These are phyloP conservation scores for Apophysomyces sp. DNA, from an alignment of 371 early-diverging fungal genomes.

Conservation along the genomic window DNA sequence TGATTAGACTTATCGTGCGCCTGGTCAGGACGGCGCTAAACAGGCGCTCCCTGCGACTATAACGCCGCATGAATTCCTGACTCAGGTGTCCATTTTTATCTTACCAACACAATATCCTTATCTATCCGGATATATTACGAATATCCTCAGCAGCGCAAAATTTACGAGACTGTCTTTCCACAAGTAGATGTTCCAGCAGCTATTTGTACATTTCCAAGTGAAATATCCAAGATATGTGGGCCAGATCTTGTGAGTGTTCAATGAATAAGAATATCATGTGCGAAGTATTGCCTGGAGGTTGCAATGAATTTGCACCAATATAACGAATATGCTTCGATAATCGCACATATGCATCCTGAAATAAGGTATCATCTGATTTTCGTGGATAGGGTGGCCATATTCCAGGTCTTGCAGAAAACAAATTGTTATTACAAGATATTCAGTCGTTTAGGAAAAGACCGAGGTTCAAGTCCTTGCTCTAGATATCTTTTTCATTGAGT, in stretches of 20 bases:
- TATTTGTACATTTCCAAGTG: slow-evolving; percentile 58
- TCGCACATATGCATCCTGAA: neutral
- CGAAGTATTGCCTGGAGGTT: slow-evolving; percentile 62
- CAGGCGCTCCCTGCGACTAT: slow-evolving; percentile 45
- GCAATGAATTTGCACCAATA: slow-evolving; percentile 27
- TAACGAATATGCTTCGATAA: slow-evolving; percentile 27
- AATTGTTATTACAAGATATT: slow-evolving; percentile 42
- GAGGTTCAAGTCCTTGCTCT: neutral
- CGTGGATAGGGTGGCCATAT: slow-evolving; percentile 75
- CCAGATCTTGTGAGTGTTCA: neutral
- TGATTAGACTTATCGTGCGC: slow-evolving; percentile 49
- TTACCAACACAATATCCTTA: slow-evolving; percentile 63
- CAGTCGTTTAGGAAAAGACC: slow-evolving; percentile 32
- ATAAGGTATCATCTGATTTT: neutral
- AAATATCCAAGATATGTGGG: slow-evolving; percentile 49
- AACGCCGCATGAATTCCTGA: slow-evolving; percentile 51
- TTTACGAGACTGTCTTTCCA: slow-evolving; percentile 28
- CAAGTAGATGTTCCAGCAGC: slow-evolving; percentile 54
- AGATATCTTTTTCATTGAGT: too few species aligned
- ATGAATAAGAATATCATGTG: slow-evolving; percentile 19
- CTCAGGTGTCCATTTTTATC: slow-evolving; percentile 60
- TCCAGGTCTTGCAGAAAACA: slow-evolving; percentile 60
- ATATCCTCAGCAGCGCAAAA: slow-evolving; percentile 37
- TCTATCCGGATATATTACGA: slow-evolving; percentile 72
- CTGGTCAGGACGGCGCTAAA: slow-evolving; percentile 19